Evolutionary conservation across 1,284 basidiomycete species (phyloP).

Genomic region (Caloboletus firmus): DNA sequence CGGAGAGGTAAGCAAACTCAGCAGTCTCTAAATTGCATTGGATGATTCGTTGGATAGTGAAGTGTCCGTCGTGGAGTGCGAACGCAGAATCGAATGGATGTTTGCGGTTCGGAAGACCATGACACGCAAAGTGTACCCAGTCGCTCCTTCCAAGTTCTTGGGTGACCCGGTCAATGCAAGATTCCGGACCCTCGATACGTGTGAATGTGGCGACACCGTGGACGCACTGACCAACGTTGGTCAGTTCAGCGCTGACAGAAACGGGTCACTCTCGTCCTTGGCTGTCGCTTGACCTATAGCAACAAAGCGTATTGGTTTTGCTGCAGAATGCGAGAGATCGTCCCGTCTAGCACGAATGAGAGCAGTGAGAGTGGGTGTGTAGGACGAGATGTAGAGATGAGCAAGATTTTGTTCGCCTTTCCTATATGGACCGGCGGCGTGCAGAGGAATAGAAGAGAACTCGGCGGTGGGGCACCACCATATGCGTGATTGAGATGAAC

Average conservation of each 20-base stretch:
- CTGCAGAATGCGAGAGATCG: no score
- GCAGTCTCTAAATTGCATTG: no score
- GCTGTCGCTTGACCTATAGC: background rate
- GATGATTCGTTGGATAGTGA: no score
- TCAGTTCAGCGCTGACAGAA: background rate
- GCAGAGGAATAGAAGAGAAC: slow-evolving; percentile 16
- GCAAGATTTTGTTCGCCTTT: slow-evolving; percentile 14
- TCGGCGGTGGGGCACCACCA: slow-evolving; percentile 40
- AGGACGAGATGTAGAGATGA: slow-evolving; percentile 32
- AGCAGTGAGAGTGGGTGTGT: slow-evolving; percentile 1
- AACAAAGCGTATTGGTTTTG: background rate
- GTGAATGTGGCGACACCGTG: background rate
- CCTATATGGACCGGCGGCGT: slow-evolving; percentile 27
- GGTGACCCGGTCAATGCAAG: background rate
- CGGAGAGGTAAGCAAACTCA: no score
- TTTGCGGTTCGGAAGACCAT: no score
- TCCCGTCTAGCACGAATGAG: slow-evolving; percentile 20
- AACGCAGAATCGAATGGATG: no score
- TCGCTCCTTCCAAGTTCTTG: no score
- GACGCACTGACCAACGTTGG: background rate
- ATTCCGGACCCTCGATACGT: background rate
- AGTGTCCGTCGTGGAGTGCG: no score
- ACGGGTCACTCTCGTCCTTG: background rate
- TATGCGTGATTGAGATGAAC: slow-evolving; percentile 25
- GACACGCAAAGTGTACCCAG: no score